These are phyloP conservation scores for Scenedesmus sp. DNA, from an alignment of 163 green algal genomes.

Conservation along the genomic window DNA sequence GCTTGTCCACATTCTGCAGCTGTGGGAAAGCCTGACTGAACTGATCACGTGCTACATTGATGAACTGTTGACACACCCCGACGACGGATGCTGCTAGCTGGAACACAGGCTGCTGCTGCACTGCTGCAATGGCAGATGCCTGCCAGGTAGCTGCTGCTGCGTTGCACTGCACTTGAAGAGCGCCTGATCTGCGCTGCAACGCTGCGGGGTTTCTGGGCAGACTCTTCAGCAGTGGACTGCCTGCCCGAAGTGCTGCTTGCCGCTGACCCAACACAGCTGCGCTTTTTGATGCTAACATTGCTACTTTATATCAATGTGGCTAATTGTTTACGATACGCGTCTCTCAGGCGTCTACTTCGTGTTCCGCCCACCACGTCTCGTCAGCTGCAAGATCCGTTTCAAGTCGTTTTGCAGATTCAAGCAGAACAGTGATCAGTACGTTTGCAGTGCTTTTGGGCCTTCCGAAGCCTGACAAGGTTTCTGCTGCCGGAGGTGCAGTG, in stretches of 20 bases:
- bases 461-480: not conserved
- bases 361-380: conserved; percentile 15
- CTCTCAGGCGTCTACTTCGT: not conserved
- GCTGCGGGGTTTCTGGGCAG: not conserved
- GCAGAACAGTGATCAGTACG: too few relatives aligned
- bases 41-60: conserved; percentile 31
- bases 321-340: not conserved
- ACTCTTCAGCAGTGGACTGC: conserved; percentile 16
- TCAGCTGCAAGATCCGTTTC: not conserved
- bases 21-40: conserved; percentile 53
- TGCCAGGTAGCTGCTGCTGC: conserved; percentile 36
- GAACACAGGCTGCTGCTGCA: conserved; percentile 54
- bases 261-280: conserved; percentile 10
- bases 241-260: conserved; percentile 2
- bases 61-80: conserved; percentile 33
- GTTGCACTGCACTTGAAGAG: conserved; percentile 10
- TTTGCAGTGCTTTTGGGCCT: not conserved
- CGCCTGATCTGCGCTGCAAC: not conserved
- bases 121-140: not conserved
- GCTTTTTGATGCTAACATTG: conserved; percentile 28
- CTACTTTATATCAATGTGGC: not conserved
- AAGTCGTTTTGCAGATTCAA: not conserved
- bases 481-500: not conserved
- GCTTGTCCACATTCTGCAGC: conserved; percentile 53
- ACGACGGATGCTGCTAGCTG: conserved; percentile 45